Conservation (phyloP, 768 basidiomycete genomes). For the Zangia roseola region DNA sequence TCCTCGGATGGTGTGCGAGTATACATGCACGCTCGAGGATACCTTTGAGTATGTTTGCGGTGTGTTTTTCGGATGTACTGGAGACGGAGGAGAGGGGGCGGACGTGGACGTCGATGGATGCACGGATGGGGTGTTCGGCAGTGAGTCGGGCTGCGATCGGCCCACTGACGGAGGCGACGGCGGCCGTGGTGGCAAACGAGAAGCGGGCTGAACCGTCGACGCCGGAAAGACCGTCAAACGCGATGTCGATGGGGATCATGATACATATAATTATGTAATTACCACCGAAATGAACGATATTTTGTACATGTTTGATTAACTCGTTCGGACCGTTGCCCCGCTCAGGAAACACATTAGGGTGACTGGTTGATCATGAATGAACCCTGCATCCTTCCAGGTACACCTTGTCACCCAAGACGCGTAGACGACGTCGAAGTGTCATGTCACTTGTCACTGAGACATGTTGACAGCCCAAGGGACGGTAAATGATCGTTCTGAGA, state of each 20-base stretch:
- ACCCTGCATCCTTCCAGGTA: too few relatives aligned
- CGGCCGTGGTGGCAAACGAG: constrained; percentile 33
- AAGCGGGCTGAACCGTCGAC: constrained; percentile 80
- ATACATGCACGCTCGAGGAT: constrained; percentile 61
- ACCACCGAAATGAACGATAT: too few relatives aligned
- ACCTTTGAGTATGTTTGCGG: constrained; percentile 52
- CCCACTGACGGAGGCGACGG: constrained; percentile 73
- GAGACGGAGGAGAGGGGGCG: constrained; percentile 70
- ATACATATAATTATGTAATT: too few relatives aligned
- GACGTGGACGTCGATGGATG: constrained; percentile 72
- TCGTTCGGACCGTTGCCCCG: too few relatives aligned
- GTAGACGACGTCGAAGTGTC: too few relatives aligned
- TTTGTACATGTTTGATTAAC: too few relatives aligned
- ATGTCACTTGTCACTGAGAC: too few relatives aligned
- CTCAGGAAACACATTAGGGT: too few relatives aligned
- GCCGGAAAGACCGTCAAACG: constrained; percentile 61
- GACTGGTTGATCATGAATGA: too few relatives aligned
- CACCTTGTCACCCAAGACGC: too few relatives aligned
- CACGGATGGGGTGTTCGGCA: constrained; percentile 66
- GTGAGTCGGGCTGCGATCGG: constrained; percentile 75
- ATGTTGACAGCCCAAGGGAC: too few relatives aligned
- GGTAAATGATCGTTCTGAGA: too few relatives aligned
- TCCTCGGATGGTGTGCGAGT: constrained; percentile 67
- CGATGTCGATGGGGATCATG: constrained; percentile 31
- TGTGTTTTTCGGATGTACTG: constrained; percentile 64